phyloP scores from a whole-genome alignment of 345 rosid species.

The Eucalyptus curtisii region DNA sequence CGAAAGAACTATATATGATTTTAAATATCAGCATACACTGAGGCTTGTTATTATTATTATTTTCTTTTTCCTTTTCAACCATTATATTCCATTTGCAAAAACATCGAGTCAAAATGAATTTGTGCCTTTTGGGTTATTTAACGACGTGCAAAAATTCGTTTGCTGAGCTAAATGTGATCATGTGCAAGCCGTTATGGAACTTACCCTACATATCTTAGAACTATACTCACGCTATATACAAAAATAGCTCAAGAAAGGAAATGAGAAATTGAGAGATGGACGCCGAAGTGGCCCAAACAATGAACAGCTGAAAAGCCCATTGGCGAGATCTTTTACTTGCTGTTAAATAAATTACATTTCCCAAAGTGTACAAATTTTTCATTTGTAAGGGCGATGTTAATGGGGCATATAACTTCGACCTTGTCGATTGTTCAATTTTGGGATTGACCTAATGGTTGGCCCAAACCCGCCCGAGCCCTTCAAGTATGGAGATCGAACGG shows the following conservation, averaged over 20 bases:
- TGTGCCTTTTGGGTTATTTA: too few species aligned
- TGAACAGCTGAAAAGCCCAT: background rate
- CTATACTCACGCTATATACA: too few species aligned
- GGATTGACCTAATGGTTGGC: background rate
- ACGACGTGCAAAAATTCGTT: too few species aligned
- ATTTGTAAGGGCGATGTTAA: background rate
- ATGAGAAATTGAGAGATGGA: background rate
- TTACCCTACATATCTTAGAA: too few species aligned
- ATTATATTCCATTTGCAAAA: too few species aligned
- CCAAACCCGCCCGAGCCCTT: background rate
- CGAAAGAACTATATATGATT: too few species aligned
- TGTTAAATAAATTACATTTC: background rate
- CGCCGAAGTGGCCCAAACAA: background rate
- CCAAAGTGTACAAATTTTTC: background rate
- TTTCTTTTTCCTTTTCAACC: too few species aligned
- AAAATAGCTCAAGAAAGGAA: background rate
- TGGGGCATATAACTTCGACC: background rate
- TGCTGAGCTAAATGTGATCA: too few species aligned
- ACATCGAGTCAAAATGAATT: too few species aligned
- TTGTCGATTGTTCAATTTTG: rapidly evolving
- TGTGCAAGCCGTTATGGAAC: too few species aligned
- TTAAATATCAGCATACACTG: too few species aligned
- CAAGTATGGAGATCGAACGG: background rate
- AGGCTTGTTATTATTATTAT: too few species aligned
- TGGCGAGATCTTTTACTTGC: background rate